These are phyloP conservation scores for Lathyrus oleraceus DNA, from an alignment of 306 rosid genomes.

Conservation along the genomic window DNA sequence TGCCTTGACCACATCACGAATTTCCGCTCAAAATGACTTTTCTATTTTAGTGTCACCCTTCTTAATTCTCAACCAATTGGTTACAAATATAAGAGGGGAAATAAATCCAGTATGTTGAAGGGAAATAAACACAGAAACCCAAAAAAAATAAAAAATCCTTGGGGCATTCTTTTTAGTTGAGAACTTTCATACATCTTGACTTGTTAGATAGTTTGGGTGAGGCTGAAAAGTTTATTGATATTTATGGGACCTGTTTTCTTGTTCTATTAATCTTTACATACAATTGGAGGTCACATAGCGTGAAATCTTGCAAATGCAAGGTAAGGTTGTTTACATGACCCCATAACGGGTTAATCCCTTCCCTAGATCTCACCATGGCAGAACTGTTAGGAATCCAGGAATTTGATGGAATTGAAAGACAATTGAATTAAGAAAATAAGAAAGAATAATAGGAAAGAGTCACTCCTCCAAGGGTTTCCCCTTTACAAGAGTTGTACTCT, in stretches of 20 bases:
- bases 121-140: conserved; percentile 5
- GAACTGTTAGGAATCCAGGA: too few species aligned
- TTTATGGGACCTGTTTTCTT: neutral
- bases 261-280: neutral
- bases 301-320: neutral
- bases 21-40: neutral
- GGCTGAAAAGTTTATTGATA: conserved; percentile 7
- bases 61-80: neutral
- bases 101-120: conserved; percentile 18
- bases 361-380: neutral
- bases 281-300: neutral
- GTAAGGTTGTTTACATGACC: neutral
- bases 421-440: too few species aligned
- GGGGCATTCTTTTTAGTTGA: neutral
- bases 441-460: too few species aligned
- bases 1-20: neutral
- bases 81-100: neutral
- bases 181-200: neutral
- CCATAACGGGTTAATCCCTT: neutral
- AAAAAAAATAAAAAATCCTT: neutral
- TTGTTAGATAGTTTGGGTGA: conserved; percentile 1
- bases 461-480: too few species aligned
- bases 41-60: neutral
- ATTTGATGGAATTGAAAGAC: too few species aligned
- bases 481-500: too few species aligned